Base-by-base conservation (phyloP, 75 land plant species). In the Isoetes taiwanensis region DNA sequence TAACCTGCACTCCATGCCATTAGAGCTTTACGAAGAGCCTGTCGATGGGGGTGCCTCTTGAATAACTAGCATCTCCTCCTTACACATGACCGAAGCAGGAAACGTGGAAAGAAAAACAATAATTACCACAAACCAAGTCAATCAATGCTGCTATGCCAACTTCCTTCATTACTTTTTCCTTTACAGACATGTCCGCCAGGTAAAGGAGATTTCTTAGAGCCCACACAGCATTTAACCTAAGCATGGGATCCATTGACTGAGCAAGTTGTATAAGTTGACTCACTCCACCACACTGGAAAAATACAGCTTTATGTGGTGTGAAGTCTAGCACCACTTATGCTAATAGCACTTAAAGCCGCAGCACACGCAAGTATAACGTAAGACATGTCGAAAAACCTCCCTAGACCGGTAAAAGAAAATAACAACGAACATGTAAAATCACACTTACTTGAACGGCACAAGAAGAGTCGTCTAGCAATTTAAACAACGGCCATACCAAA, bases 271-370 rank as follows among this genome's bases (percentile, higher is more conserved):
- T 72, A 62, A 93, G 89, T 57, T 75, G 66, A 64, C 74, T 71
- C 17, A 79, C 72, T 39, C 78, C 85, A 31, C 85, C 90, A 71
- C 70, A 73, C 28, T 72, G 63, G 21, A 79, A 40, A 53, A 88
- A 72, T 3, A 72, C 61, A 33, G 80, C 56, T 63, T 80, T 87
- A 20, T 70, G 78, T 4, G 74, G 54, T 2, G 74, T 75, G 68
- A 84, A 87, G 66, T 87, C 80, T 42, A 93, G 81, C 6, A 77
- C 98, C 46, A 88, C 54, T n/a, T 58, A 87, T 93, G 72, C 85
- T 73, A 19, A 93, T 61, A 35, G 90, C 83, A 77, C 96, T 75
- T 35, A 93, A 73, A 46, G 98, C 89, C 19, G 83, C 80, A 32
- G 82, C 78, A 94, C 87, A 74, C n/a, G 42, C 33, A 50, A 32